Base-by-base conservation (phyloP, 2,329 filamentous ascomycete genomes). In the Fonsecaea erecta region DNA sequence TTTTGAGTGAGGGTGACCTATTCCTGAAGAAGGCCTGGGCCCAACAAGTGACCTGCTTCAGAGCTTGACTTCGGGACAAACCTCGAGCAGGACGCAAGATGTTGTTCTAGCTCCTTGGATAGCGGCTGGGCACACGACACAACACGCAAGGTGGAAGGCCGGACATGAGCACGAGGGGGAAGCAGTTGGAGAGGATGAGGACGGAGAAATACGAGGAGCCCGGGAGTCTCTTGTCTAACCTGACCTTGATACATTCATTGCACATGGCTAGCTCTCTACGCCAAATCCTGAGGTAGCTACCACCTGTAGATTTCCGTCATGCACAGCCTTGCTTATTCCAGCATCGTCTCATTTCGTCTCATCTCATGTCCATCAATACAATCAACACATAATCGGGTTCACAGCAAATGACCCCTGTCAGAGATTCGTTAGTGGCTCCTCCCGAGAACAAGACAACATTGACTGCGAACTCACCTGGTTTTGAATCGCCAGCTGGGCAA, bases 331-430 rank as follows among this genome's bases (percentile, higher is more conserved):
- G 24, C 30, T 34, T 55, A 37, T 55, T 37, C n/a, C 52, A 34
- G 24, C 26, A 24, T 26, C 1, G 43, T 11, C 43, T 24, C 21
- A 24, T 48, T 21, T 24, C 21, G 12, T 48, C 18, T 48, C 43
- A 26, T 24, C 8, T 48, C 43, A 48, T 26, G 14, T 48, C 26
- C 43, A 26, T 48, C 21, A 26, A 24, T 6, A 46, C n/a, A 46
- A 8, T 60, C 43, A 69, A 63, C 67, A 69, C 28, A 67, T 58
- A 43, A 58, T 57, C 5, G 67, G 67, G 46, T 69, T 69, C 32
- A 61, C 34, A 24, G 64, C 64, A 52, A 62, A 67, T 26, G 46
- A n/a, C 21, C 43, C 60, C 62, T 67, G 55, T 51, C 9, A 32
- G 28, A 34, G 18, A 30, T 52, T 48, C 16, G 21, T 40, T 57